Base-by-base conservation (phyloP, 495 filamentous ascomycete genomes). In the Podospora conica region DNA sequence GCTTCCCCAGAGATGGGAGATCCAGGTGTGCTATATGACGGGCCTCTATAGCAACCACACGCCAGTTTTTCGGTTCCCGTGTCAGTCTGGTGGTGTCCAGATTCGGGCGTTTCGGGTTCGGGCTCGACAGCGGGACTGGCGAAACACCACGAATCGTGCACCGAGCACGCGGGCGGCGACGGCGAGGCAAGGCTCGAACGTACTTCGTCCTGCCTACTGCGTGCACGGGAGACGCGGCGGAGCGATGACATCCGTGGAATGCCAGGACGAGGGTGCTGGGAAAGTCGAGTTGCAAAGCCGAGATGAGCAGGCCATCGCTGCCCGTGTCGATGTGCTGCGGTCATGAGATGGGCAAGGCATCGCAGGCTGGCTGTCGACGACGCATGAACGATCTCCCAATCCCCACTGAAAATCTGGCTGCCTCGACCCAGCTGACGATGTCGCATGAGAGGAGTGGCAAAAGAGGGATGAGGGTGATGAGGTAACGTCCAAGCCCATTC, bases 371-470 rank as follows among this genome's bases (percentile, higher is more conserved):
- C 18, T 18, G 18, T 48, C 40, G 40, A n/a, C 15, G 15, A 48
- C 29, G 61, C 61, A 63, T 63, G 61, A 63, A 63, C 25, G 40
- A 63, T 23, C 23, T 61, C 59, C 59, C 59, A 61, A 22, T 15
- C 59, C 29, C 59, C 33, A 48, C 59, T 22, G 40, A 61, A 61
- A 48, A 61, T 61, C 33, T 40, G 27, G 20, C 23, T 15, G n/a
- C n/a, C 28, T 53, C 59, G 40, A 8, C 24, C 9, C 61, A 55
- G 24, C 33, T 54, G 22, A 55, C 21, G 29, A 63, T 24, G 20
- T 48, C 61, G 61, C 61, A 63, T 63, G 15, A 63, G n/a, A 23
- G 61, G 15, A 55, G 61, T 63, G 61, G 61, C 61, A 53, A 63
- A 53, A 61, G 29, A 33, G 31, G 23, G 9, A 9, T 33, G 31